Evolutionary conservation across 768 basidiomycete species (phyloP).

Genomic region (Pisolithus sp.): DNA sequence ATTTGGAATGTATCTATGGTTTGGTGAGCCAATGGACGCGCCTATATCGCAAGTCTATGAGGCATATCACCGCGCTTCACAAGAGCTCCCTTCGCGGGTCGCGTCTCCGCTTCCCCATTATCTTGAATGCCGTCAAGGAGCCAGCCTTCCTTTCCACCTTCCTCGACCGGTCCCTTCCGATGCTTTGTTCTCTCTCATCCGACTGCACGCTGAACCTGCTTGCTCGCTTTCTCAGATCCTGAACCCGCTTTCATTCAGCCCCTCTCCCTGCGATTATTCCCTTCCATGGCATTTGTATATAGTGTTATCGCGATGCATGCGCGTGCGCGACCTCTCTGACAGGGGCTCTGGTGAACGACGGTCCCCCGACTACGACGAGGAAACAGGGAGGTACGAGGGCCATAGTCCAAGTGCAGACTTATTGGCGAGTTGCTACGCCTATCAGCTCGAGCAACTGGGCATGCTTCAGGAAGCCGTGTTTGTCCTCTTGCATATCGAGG

Average conservation of each 20-base stretch:
- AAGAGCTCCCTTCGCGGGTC: constrained; percentile 33
- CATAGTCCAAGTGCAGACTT: constrained; percentile 81
- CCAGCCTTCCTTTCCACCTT: constrained; percentile 35
- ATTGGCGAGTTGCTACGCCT: constrained; percentile 78
- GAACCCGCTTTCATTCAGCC: constrained; percentile 64
- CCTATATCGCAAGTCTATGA: constrained; percentile 64
- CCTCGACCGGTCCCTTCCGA: constrained; percentile 49
- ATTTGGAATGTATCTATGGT: constrained; percentile 91
- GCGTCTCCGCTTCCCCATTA: constrained; percentile 59
- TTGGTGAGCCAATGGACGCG: constrained; percentile 62
- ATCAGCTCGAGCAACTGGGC: constrained; percentile 75
- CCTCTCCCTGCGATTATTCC: constrained; percentile 74
- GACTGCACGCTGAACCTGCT: constrained; percentile 66
- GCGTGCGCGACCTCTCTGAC: constrained; percentile 84
- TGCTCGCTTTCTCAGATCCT: constrained; percentile 66
- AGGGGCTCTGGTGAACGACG: constrained; percentile 41
- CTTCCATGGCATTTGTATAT: constrained; percentile 92
- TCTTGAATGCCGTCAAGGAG: constrained; percentile 25
- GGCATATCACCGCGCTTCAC: constrained; percentile 46
- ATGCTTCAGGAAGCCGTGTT: constrained; percentile 84
- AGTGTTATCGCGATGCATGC: constrained; percentile 75
- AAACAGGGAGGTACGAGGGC: constrained; percentile 54
- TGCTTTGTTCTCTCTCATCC: constrained; percentile 76
- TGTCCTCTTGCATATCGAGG: constrained; percentile 84
- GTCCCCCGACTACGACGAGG: constrained; percentile 33